These are phyloP conservation scores for Pseudogymnoascus sp. DNA, from an alignment of 2,329 filamentous ascomycete genomes.

Conservation along the genomic window DNA sequence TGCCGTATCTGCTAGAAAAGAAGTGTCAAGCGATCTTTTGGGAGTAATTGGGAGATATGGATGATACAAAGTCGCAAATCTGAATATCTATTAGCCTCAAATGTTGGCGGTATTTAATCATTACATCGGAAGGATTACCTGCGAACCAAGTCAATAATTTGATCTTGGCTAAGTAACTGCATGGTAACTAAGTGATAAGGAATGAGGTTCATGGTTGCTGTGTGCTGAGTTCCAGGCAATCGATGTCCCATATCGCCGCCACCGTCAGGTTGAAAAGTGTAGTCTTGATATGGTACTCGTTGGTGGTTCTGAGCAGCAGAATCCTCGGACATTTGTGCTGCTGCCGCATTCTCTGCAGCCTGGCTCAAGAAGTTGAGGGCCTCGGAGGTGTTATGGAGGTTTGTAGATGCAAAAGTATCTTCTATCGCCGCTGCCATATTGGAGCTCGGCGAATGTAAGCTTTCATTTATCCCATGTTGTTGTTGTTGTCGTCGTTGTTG, in stretches of 20 bases:
- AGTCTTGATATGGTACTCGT: not conserved
- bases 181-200: not conserved
- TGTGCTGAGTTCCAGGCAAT: not conserved
- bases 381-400: constrained; percentile 35
- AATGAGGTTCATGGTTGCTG: not conserved
- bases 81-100: constrained; percentile 43
- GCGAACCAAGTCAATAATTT: not conserved
- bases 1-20: constrained; percentile 45
- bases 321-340: constrained; percentile 11
- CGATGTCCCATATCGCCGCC: not conserved
- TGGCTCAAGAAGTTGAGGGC: constrained; percentile 34
- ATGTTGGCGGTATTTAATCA: not conserved
- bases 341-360: constrained; percentile 28
- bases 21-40: constrained; percentile 46
- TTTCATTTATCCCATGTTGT: not conserved
- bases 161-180: not conserved
- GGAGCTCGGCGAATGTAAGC: not conserved
- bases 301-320: not conserved
- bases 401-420: constrained; percentile 33
- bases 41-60: constrained; percentile 63
- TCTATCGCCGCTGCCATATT: constrained; percentile 24
- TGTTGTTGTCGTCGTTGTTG: not conserved
- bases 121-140: not conserved
- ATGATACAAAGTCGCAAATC: constrained; percentile 58
- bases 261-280: not conserved